Conservation (phyloP, 352 stramenopile species). For the Phytopythium ostracodes region DNA sequence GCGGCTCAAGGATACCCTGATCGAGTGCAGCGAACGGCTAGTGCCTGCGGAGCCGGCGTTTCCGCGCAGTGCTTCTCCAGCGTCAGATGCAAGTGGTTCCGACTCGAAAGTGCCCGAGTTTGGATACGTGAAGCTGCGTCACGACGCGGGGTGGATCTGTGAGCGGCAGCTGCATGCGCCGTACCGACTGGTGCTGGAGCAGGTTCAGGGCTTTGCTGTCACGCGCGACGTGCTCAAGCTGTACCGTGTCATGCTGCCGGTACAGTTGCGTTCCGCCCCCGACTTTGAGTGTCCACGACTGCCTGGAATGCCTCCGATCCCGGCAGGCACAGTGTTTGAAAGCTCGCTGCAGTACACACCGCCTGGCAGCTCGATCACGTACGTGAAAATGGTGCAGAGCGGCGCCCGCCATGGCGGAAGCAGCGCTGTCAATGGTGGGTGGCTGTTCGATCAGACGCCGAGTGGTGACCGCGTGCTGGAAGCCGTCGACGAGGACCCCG, state of each 20-base stretch:
- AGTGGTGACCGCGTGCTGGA: slow-evolving; percentile 66
- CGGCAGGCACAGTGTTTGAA: slow-evolving; percentile 72
- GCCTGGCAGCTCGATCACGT: slow-evolving; percentile 70
- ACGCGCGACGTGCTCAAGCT: slow-evolving; percentile 70
- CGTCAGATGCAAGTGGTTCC: not conserved
- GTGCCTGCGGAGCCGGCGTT: slow-evolving; percentile 22
- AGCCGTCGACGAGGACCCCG: slow-evolving; percentile 62
- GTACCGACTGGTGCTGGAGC: slow-evolving; percentile 51
- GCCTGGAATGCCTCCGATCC: slow-evolving; percentile 56
- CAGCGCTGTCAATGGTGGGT: slow-evolving; percentile 41
- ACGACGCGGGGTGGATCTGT: slow-evolving; percentile 79
- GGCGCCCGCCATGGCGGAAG: slow-evolving; percentile 34
- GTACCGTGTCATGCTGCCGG: slow-evolving; percentile 65
- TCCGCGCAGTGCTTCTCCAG: not conserved
- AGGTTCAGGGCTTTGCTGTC: slow-evolving; percentile 66
- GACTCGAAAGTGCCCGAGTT: slow-evolving; percentile 30
- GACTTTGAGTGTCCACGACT: slow-evolving; percentile 77
- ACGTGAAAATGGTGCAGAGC: slow-evolving; percentile 65
- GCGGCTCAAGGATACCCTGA: slow-evolving; percentile 58
- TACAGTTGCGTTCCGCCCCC: slow-evolving; percentile 63
- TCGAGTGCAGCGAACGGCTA: slow-evolving; percentile 80
- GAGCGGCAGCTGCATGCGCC: slow-evolving; percentile 48
- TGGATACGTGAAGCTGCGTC: slow-evolving; percentile 74
- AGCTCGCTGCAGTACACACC: slow-evolving; percentile 76
- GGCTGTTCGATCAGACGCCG: slow-evolving; percentile 64